Conservation (phyloP, 768 basidiomycete genomes). For the Russula sp. region DNA sequence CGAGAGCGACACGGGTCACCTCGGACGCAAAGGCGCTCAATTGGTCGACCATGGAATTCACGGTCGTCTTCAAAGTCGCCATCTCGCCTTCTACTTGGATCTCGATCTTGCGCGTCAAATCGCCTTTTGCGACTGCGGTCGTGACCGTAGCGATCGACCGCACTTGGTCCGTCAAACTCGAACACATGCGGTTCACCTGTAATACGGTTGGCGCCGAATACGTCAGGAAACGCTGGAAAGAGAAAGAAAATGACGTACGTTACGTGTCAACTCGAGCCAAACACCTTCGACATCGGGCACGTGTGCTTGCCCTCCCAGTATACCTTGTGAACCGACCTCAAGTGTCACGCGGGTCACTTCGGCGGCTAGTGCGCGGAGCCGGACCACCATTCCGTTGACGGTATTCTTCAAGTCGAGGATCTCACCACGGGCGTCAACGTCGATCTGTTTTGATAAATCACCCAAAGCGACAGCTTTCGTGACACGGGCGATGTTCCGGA, state of each 20-base stretch:
- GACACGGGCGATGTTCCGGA: conserved; percentile 48
- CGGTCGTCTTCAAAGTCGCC: conserved; percentile 70
- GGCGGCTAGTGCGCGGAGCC: conserved; percentile 56
- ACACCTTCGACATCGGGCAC: conserved; percentile 85
- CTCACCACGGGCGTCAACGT: conserved; percentile 83
- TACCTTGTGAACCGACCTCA: conserved; percentile 81
- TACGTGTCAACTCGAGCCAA: conserved; percentile 72
- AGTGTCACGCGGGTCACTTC: conserved; percentile 78
- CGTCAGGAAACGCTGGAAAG: conserved; percentile 1
- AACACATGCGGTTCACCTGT: conserved; percentile 72
- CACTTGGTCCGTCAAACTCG: conserved; percentile 67
- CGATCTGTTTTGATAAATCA: conserved; percentile 83
- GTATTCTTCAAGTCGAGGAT: conserved; percentile 70
- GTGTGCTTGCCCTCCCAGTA: conserved; percentile 77
- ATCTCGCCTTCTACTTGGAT: conserved; percentile 84
- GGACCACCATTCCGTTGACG: conserved; percentile 44
- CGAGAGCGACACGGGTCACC: conserved; percentile 72
- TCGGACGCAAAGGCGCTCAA: conserved; percentile 78
- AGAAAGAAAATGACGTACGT: conserved; percentile 37
- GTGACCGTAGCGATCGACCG: conserved; percentile 77
- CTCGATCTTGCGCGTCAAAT: conserved; percentile 85
- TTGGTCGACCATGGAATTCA: conserved; percentile 88
- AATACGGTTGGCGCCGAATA: not conserved
- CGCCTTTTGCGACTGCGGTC: conserved; percentile 81
- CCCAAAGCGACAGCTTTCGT: conserved; percentile 75